Evolutionary conservation across 192 early-diverging fungal species (phyloP), one percentile per base, ranked within the genome.

Genomic region (Pilaira anomala): DNA sequence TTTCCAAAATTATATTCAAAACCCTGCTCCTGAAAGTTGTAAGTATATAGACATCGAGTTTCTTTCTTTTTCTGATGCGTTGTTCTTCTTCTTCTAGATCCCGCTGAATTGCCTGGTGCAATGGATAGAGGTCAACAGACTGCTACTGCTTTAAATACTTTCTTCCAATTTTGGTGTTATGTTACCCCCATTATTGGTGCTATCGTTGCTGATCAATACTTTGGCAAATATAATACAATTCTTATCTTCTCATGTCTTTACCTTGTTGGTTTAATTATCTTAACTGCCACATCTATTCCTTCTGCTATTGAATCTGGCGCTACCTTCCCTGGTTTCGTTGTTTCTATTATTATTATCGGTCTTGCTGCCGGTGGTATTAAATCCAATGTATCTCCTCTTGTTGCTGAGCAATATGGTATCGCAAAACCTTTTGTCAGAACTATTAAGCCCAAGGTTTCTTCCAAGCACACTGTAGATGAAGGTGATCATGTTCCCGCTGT

Each of bases 301-400:
- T 46, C 62, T 3, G 79, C 87, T n/a, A 85, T 90, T 60, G 67
- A 52, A 13, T 64, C 61, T 53, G 79, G 78, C 59, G 83, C 77
- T 18, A 79, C 86, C 0, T 75, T 85, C 53, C 88, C 88, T 4
- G 87, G 88, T 42, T 67, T 90, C 29, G 45, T 90, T 45, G 74
- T 90, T 48, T 72, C 84, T 41, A 85, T 90, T 74, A 80, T 89
- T 28, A 75, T 87, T n/a, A 87, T 90, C 67, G 87, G 87, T 46
- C 58, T 89, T 11, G 90, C 83, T 53, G 89, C 88, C 25, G 90
- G 90, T 48, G 88, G 90, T 19, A 88, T 92, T 75, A 92, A 92
- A 67, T 55, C 85, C 26, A 89, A 89, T 65, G 90, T 92, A 18
- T 83, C 87, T 3, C 83, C 90, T 26, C 77, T 92, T 74, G 85